phyloP scores from a whole-genome alignment of 306 rosid species.

The Mimosa bimucronata region DNA sequence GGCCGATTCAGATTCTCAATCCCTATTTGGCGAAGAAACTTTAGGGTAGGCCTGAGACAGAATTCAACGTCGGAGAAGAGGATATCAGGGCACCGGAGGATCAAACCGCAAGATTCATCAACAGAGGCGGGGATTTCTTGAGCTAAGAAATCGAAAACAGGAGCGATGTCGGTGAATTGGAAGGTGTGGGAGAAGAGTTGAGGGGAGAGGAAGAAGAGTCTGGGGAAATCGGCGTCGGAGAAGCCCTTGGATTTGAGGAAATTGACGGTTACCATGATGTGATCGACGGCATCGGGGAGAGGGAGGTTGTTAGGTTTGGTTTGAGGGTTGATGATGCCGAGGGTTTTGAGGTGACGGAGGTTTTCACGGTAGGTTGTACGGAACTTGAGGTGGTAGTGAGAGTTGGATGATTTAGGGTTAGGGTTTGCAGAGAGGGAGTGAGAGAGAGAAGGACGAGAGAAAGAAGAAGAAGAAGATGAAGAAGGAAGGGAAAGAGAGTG shows the following conservation, averaged over 20 bases:
- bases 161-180: slow-evolving; percentile 51
- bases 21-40: slow-evolving; percentile 57
- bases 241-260: slow-evolving; percentile 79
- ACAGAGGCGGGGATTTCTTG: slow-evolving; percentile 50
- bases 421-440: background rate
- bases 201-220: slow-evolving; percentile 63
- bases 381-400: slow-evolving; percentile 60
- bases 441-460: slow-evolving; percentile 27
- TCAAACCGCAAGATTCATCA: slow-evolving; percentile 45
- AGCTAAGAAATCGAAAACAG: slow-evolving; percentile 63
- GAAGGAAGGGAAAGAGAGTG: slow-evolving; percentile 24
- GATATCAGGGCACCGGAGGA: slow-evolving; percentile 74
- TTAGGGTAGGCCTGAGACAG: slow-evolving; percentile 73
- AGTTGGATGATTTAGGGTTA: background rate
- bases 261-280: slow-evolving; percentile 54
- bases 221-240: slow-evolving; percentile 66
- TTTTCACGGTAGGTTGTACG: slow-evolving; percentile 71
- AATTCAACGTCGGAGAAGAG: slow-evolving; percentile 67
- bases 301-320: slow-evolving; percentile 57
- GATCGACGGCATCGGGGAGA: slow-evolving; percentile 60
- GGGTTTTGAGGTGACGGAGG: slow-evolving; percentile 72
- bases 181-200: slow-evolving; percentile 57
- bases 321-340: slow-evolving; percentile 56
- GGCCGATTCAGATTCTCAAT: slow-evolving; percentile 46
- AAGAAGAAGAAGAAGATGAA: no score